phyloP scores from a whole-genome alignment of 2,329 filamentous ascomycete genomes.

The Nothophoma quercina region DNA sequence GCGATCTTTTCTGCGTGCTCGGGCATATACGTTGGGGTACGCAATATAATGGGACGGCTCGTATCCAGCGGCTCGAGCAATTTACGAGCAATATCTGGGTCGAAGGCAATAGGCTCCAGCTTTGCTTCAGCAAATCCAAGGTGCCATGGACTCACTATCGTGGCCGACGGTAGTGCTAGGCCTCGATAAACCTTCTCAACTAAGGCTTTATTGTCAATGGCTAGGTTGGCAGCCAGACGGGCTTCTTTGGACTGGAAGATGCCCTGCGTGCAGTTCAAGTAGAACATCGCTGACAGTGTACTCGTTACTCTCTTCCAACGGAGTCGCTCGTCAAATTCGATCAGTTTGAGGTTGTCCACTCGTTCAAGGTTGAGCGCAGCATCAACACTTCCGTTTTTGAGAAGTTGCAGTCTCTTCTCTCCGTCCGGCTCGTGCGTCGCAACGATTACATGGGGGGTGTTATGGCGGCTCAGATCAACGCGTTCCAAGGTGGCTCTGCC shows the following conservation, averaged over 20 bases:
- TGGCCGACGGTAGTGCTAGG: neutral
- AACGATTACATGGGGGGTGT: neutral
- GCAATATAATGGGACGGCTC: neutral
- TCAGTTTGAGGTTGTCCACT: neutral
- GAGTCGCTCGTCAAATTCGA: neutral
- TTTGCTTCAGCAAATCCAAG: neutral
- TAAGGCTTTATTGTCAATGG: neutral
- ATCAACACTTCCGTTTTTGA: neutral
- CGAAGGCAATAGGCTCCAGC: neutral
- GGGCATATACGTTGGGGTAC: slow-evolving; percentile 6
- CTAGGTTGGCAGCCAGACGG: neutral
- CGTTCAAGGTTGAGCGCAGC: neutral
- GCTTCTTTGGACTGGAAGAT: neutral
- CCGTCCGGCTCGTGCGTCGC: neutral
- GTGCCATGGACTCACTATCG: neutral
- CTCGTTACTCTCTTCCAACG: neutral
- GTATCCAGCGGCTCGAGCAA: neutral
- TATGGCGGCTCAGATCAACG: neutral
- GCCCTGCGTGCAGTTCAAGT: neutral
- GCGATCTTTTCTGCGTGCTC: slow-evolving; percentile 6
- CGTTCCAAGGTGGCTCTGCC: neutral
- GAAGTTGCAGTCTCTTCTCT: neutral
- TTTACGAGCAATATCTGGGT: neutral
- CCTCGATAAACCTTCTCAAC: neutral
- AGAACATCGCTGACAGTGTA: slow-evolving; percentile 3